Evolutionary conservation across 2,329 filamentous ascomycete genomes (phyloP).

Genomic region (Ascochyta clinopodiicola): DNA sequence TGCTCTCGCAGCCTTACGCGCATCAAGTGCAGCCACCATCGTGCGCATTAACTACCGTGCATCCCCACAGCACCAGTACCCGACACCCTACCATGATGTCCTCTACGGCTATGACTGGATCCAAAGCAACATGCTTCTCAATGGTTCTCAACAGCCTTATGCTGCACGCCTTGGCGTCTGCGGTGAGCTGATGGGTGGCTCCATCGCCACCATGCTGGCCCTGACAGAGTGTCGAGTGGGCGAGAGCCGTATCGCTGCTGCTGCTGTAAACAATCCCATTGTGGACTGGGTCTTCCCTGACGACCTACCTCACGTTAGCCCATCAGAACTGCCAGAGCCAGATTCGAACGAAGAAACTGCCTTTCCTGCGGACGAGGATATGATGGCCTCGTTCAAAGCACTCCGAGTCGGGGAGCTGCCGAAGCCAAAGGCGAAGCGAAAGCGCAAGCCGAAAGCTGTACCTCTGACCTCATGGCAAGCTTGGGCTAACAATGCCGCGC

Average conservation of each 20-base stretch:
- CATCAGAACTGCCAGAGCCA: slow-evolving; percentile 39
- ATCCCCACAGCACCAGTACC: slow-evolving; percentile 47
- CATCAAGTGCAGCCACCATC: slow-evolving; percentile 48
- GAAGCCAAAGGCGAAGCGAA: slow-evolving; percentile 13
- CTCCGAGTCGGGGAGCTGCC: slow-evolving; percentile 14
- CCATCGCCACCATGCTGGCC: slow-evolving; percentile 57
- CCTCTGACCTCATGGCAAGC: slow-evolving; percentile 37
- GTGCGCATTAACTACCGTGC: slow-evolving; percentile 56
- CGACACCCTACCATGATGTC: slow-evolving; percentile 57
- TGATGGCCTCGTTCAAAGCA: slow-evolving; percentile 21
- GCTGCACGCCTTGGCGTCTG: slow-evolving; percentile 52
- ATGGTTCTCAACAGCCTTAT: slow-evolving; percentile 27
- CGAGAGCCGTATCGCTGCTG: slow-evolving; percentile 52
- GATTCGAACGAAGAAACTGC: slow-evolving; percentile 38
- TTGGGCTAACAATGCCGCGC: slow-evolving; percentile 29
- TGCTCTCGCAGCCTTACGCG: slow-evolving; percentile 45
- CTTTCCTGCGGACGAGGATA: slow-evolving; percentile 39
- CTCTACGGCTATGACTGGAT: slow-evolving; percentile 58
- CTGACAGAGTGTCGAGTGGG: slow-evolving; percentile 57
- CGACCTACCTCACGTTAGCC: slow-evolving; percentile 30
- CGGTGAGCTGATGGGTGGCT: slow-evolving; percentile 57
- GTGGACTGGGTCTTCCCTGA: slow-evolving; percentile 56
- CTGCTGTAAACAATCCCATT: slow-evolving; percentile 56
- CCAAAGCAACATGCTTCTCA: slow-evolving; percentile 44
- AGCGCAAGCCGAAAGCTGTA: slow-evolving; percentile 27